Conservation (phyloP, 148 eudicot genomes). For the Silene conica region DNA sequence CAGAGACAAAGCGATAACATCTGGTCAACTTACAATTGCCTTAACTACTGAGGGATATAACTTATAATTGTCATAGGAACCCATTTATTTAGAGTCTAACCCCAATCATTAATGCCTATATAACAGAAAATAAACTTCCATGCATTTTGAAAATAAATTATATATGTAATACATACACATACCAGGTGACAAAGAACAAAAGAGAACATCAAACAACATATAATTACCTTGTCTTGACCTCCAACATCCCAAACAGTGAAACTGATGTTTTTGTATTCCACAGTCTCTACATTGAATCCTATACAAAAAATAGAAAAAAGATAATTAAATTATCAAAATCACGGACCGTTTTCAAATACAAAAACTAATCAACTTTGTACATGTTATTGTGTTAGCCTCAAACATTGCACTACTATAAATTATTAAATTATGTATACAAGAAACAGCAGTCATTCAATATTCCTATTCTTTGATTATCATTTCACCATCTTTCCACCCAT, state of each 20-base stretch:
- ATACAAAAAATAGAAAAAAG: constrained; percentile 1
- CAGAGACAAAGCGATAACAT: constrained; percentile 16
- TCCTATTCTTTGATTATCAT: no score
- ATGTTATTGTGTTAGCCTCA: no score
- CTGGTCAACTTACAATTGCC: constrained; percentile 15
- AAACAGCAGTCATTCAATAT: background rate
- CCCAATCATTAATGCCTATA: no score
- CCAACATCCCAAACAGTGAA: constrained; percentile 18
- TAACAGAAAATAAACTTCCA: background rate
- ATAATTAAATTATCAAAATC: background rate
- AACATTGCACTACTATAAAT: background rate
- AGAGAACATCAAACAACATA: background rate
- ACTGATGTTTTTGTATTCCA: constrained; percentile 17
- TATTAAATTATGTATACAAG: background rate
- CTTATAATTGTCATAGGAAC: no score
- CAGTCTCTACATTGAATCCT: constrained; percentile 13
- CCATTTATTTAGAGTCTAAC: no score
- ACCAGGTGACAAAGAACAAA: no score
- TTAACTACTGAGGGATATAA: no score
- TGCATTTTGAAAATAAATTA: background rate
- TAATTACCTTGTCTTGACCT: constrained; percentile 18
- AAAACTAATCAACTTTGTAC: background rate
- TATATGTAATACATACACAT: background rate
- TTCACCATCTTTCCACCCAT: no score
- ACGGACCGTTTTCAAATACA: background rate